These are phyloP conservation scores for Chlorella vulgaris DNA, from an alignment of 139 green algal genomes.

Conservation along the genomic window DNA sequence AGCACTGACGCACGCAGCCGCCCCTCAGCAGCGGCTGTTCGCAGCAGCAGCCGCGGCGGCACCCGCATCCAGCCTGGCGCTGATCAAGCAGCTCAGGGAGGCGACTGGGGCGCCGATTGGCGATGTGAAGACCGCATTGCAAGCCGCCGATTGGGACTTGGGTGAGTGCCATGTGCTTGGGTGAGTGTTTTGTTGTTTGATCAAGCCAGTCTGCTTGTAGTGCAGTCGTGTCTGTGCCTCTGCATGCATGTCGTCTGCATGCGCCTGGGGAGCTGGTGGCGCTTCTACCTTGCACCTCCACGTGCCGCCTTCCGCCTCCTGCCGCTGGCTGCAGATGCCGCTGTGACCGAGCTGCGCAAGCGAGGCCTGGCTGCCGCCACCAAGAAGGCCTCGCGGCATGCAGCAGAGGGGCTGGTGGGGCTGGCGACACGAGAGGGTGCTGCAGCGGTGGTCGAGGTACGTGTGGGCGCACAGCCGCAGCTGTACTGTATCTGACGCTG, in stretches of 20 bases:
- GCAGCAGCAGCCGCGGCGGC: constrained; percentile 11
- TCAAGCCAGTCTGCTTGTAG: not conserved
- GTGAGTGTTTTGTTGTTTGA: too few species aligned
- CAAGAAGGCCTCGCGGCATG: constrained; percentile 87
- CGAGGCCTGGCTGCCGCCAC: constrained; percentile 83
- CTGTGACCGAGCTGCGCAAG: constrained; percentile 75
- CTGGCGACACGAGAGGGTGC: constrained; percentile 39
- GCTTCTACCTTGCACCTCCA: too few species aligned
- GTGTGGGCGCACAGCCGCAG: too few species aligned
- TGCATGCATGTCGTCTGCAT: not conserved
- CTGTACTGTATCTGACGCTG: too few species aligned
- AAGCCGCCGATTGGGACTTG: constrained; percentile 66
- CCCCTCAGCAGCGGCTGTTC: not conserved
- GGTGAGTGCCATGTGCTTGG: constrained; percentile 55
- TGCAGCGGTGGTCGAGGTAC: constrained; percentile 56
- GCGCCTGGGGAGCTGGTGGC: too few species aligned
- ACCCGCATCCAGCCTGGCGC: constrained; percentile 46
- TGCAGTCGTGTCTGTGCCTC: not conserved
- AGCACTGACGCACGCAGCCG: not conserved
- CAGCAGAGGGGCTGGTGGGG: constrained; percentile 87
- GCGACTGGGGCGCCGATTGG: constrained; percentile 77
- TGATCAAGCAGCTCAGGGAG: constrained; percentile 83
- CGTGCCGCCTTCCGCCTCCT: not conserved
- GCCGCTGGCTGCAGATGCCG: constrained; percentile 36
- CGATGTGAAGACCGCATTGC: constrained; percentile 82